These are phyloP conservation scores for Kentomonas sorsogonicus DNA, from an alignment of 208 protist species.

Conservation along the genomic window DNA sequence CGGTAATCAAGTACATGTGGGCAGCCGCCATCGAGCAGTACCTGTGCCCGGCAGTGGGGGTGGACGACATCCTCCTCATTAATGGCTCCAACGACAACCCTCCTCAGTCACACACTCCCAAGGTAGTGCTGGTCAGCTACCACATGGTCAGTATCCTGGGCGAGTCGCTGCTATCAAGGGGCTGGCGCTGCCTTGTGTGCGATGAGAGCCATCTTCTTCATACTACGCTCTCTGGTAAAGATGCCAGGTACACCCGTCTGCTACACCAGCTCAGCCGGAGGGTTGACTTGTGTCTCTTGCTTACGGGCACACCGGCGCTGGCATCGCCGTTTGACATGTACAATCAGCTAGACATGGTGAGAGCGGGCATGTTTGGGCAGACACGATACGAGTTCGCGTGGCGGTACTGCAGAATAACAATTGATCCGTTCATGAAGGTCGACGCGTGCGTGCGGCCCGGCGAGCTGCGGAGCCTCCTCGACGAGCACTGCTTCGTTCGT, in stretches of 20 bases:
- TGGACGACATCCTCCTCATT: constrained; percentile 73
- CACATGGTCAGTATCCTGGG: constrained; percentile 69
- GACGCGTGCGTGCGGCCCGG: constrained; percentile 29
- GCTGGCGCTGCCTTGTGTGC: constrained; percentile 54
- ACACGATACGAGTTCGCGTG: constrained; percentile 66
- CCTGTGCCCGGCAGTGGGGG: constrained; percentile 43
- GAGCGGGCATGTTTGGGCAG: constrained; percentile 41
- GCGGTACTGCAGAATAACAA: constrained; percentile 47
- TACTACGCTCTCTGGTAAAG: constrained; percentile 46
- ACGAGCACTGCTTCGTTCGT: constrained; percentile 48
- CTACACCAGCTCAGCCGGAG: constrained; percentile 32
- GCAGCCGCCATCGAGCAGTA: constrained; percentile 76
- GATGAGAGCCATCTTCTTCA: constrained; percentile 84
- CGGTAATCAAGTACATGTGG: constrained; percentile 75
- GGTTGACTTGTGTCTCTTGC: constrained; percentile 50
- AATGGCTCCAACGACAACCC: constrained; percentile 57
- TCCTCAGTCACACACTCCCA: constrained; percentile 22
- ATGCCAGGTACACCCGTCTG: constrained; percentile 63
- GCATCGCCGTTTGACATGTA: constrained; percentile 70
- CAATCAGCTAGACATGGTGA: constrained; percentile 66
- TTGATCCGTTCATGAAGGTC: constrained; percentile 53
- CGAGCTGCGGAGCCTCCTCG: constrained; percentile 49
- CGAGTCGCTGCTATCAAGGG: constrained; percentile 21
- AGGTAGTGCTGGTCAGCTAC: constrained; percentile 75
- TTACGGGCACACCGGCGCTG: constrained; percentile 65